A percentile compares a stretch with the other conserved stretches of the same genome.
Conservation (phyloP, 257 asterid genomes). For the Thymus quinquecostatus region DNA sequence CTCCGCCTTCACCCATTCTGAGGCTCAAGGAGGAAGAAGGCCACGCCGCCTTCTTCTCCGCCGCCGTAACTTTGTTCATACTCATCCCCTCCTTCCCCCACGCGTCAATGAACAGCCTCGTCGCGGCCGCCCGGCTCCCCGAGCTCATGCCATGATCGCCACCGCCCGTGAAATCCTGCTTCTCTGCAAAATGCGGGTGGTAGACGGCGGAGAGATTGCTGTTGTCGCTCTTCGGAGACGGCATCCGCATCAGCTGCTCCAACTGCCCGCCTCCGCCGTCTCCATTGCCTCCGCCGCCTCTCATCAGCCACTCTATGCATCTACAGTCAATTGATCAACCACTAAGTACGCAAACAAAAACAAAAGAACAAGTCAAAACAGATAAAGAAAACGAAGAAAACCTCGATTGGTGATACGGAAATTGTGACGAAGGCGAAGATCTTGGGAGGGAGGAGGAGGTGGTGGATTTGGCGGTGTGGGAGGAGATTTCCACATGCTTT, state of each 20-base stretch:
- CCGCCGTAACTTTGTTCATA: neutral
- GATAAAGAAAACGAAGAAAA: neutral
- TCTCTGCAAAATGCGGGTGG: conserved; percentile 30
- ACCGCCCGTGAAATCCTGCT: conserved; percentile 1
- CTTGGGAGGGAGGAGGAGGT: conserved; percentile 21
- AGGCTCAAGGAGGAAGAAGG: conserved; percentile 50
- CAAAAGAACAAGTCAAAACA: no score
- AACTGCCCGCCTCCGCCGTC: neutral
- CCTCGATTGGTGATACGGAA: conserved; percentile 56
- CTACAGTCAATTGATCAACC: conserved; percentile 25
- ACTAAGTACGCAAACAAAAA: no score
- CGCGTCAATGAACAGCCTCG: conserved; percentile 55
- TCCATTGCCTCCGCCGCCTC: conserved; percentile 37
- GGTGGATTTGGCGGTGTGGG: conserved; percentile 2
- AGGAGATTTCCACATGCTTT: conserved; percentile 59
- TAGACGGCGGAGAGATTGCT: conserved; percentile 25
- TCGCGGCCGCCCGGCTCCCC: conserved; percentile 29
- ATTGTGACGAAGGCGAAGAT: conserved; percentile 32
- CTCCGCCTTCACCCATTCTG: neutral
- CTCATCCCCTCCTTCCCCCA: conserved; percentile 42
- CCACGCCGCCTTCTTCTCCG: conserved; percentile 34
- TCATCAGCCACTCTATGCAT: conserved; percentile 54
- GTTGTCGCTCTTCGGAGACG: neutral
- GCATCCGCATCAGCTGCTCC: neutral
- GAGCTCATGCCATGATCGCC: conserved; percentile 1